phyloP scores from a whole-genome alignment of 2,329 filamentous ascomycete species.

The Penicillium sp. region DNA sequence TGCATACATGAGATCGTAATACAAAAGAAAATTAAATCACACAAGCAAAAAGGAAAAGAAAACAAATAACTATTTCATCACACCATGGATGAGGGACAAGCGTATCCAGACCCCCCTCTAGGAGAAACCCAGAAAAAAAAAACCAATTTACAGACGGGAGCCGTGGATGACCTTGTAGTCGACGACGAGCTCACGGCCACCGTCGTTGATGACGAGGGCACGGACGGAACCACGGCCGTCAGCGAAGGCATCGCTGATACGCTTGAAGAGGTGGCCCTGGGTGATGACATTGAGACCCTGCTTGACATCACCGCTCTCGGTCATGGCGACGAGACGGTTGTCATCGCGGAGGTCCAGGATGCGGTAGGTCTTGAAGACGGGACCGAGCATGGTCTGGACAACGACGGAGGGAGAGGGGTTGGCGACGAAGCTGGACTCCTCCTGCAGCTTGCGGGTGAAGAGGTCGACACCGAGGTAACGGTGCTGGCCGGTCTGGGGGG shows the following conservation, averaged over 20 bases:
- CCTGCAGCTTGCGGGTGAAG: constrained; percentile 99
- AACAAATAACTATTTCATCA: constrained; percentile 17
- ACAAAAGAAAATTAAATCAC: constrained; percentile 28
- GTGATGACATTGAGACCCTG: constrained; percentile 89
- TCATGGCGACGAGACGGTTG: constrained; percentile 85
- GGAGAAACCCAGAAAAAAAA: constrained; percentile 9
- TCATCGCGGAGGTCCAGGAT: constrained; percentile 95
- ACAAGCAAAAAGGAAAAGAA: constrained; percentile 13
- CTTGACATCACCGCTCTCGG: constrained; percentile 98
- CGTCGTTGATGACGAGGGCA: constrained; percentile 91
- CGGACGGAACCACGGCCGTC: constrained; percentile 90
- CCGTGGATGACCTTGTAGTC: constrained; percentile 98
- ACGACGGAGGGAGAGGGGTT: constrained; percentile 95
- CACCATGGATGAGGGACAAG: constrained; percentile 12
- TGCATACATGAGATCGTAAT: constrained; percentile 23
- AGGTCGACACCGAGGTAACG: constrained; percentile 99
- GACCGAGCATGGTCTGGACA: constrained; percentile 98
- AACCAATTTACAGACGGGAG: constrained; percentile 56
- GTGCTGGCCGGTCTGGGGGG: constrained; percentile 96
- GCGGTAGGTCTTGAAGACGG: constrained; percentile 99
- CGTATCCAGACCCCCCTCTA: constrained; percentile 3
- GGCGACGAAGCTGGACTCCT: constrained; percentile 97
- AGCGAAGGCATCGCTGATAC: constrained; percentile 80
- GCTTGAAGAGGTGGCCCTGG: constrained; percentile 83
- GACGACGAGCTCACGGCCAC: constrained; percentile 89